These are phyloP conservation scores for Chlamydomonas sp. DNA, from an alignment of 139 green algal species.

Conservation along the genomic window DNA sequence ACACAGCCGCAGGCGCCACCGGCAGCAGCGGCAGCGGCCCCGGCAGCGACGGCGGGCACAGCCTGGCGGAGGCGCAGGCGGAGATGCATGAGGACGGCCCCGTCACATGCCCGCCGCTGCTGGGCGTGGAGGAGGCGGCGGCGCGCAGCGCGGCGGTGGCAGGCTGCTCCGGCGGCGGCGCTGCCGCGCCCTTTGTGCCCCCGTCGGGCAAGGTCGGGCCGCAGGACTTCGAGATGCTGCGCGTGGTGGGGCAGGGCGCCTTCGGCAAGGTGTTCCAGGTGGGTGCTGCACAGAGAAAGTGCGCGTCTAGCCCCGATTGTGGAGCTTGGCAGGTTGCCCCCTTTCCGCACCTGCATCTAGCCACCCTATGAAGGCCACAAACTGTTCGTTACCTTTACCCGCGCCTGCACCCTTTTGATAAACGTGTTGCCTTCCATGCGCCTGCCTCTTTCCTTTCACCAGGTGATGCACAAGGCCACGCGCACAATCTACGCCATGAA, in stretches of 20 bases:
- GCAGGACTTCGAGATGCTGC: constrained; percentile 94
- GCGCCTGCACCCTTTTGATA: too few species aligned
- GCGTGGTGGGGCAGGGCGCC: constrained; percentile 94
- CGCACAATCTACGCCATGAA: constrained; percentile 95
- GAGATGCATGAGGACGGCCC: constrained; percentile 28
- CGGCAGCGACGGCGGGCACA: neutral
- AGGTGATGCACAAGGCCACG: constrained; percentile 72
- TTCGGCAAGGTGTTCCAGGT: constrained; percentile 90
- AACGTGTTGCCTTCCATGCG: too few species aligned
- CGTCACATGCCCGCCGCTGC: neutral
- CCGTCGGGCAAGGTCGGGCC: constrained; percentile 61
- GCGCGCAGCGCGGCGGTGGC: constrained; percentile 13
- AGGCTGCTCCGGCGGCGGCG: neutral
- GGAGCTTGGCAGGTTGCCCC: neutral
- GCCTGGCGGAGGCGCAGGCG: constrained; percentile 17
- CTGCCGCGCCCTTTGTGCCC: neutral
- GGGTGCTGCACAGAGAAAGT: too few species aligned
- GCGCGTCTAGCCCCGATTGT: too few species aligned
- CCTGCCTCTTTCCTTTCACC: too few species aligned
- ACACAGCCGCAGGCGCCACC: neutral
- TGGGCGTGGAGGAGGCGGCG: constrained; percentile 19
- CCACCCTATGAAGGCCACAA: constrained; percentile 46
- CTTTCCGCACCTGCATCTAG: constrained; percentile 60
- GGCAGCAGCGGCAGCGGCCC: too few species aligned
- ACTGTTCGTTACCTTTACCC: too few species aligned